Base-by-base conservation (phyloP, 108 stramenopile species). In the Conticribra guillardii region DNA sequence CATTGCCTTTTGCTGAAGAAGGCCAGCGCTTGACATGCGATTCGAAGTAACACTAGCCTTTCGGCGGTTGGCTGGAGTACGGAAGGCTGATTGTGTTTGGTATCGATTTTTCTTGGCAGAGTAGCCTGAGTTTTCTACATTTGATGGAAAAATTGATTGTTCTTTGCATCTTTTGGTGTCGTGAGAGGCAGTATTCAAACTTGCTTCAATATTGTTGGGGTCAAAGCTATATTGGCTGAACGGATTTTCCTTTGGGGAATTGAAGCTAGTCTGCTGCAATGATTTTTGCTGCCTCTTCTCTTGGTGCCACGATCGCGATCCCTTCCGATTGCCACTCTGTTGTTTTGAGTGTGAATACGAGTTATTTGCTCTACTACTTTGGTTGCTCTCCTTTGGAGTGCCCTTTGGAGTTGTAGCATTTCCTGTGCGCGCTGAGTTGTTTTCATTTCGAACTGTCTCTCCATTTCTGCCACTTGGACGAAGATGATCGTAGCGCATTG, bases 221-320 rank as follows among this genome's bases (percentile, higher is more conserved):
- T 96, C 94, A 67, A 85, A 89, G 46, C 76, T 56, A 64, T 87
- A 96, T n/a, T 48, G 54, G 7, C 76, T 15, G 49, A 92, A 96
- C 17, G 94, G 90, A 54, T 96, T 96, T 47, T 91, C 89, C 41
- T 85, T 85, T 61, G 60, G 71, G 24, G 71, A 95, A 86, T 62
- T 31, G 54, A 81, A 81, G 2, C 62, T 69, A 44, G 54, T 47
- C 51, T 58, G 63, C 48, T 81, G 80, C 22, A 31, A 11, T 15
- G 61, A 45, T 33, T 65, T 81, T 44, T 76, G 63, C 45, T 65
- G 45, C 2, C 54, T 50, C 70, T 72, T 76, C 69, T 64, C 21
- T 15, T 55, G 33, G 18, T 26, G 19, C 49, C 49, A 21, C 11
- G 46, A 2, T 8, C 4, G 52, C 32, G 11, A 37, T 24, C n/a